Evolutionary conservation across 2,329 filamentous ascomycete genomes (phyloP).

Genomic region (Pseudogymnoascus sp.): DNA sequence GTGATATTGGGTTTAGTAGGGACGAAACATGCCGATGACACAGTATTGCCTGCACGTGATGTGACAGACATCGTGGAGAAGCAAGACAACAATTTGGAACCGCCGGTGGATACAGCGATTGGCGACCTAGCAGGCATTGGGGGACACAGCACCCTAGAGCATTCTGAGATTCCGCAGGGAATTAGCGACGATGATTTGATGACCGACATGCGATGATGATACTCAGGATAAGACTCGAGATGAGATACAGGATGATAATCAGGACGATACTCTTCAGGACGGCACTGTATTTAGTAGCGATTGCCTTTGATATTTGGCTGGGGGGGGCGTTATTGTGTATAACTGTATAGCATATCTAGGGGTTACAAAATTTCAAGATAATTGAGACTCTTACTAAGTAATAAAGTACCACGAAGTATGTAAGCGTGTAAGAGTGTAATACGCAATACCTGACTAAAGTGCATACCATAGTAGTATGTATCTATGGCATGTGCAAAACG

Average conservation of each 20-base stretch:
- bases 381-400: background rate
- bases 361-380: background rate
- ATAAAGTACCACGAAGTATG: background rate
- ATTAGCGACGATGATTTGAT: constrained; percentile 8
- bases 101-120: background rate
- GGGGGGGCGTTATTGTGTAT: background rate
- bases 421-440: background rate
- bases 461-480: background rate
- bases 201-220: constrained; percentile 5
- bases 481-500: background rate
- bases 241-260: background rate
- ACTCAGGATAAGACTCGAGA: background rate
- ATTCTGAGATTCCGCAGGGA: constrained; percentile 1
- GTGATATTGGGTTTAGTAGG: background rate
- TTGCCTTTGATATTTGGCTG: background rate
- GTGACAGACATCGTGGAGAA: background rate
- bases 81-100: background rate
- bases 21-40: background rate
- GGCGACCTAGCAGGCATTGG: background rate
- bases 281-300: constrained; percentile 7
- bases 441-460: background rate
- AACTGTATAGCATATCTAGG: background rate
- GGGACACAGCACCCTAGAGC: constrained; percentile 7
- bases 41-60: background rate
- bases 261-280: background rate